Evolutionary conservation across 352 stramenopile species (phyloP), one percentile per base, ranked within the genome.

Genomic region (Phytophthora meadii): DNA sequence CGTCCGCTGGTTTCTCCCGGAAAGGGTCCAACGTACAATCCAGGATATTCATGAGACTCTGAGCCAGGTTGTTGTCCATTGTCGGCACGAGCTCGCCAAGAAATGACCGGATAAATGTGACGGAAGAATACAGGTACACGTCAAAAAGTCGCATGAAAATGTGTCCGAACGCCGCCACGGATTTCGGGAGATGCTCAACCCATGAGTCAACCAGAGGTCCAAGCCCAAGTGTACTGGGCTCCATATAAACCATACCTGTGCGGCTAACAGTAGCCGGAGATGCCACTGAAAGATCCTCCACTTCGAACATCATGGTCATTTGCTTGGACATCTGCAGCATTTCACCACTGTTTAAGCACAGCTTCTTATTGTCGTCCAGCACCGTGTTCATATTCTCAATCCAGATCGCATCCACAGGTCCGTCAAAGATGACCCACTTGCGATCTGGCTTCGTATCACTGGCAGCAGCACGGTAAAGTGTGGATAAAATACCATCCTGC

Each of bases 281-380:
- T 15, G 95, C 95, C 1, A 98, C 93, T 0, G 84, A 94, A 1
- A 98, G 74, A 55, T 99, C 95, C 66, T 98, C 93, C n/a, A 97
- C 90, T 69, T 99, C 95, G 54, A 99, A 99, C 92, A 99, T 98
- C 95, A 99, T 98, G 6, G 93, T 98, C 95, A 99, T 98, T 39
- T 97, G 81, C 40, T 92, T 84, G 3, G 88, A 97, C 94, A 99
- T 98, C 60, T 98, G 94, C 40, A 98, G 77, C 70, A 98, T 98
- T 74, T 98, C 94, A 4, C 95, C 95, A 54, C 82, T 97, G 48
- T 97, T 97, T 3, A 98, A 71, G 54, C 93, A 98, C 1, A 98
- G 71, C 61, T 98, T 98, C 70, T 98, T 98, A 80, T 98, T 98
- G 63, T 98, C 94, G 52, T 98, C 94, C 14, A 98, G 82, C 40